Evolutionary conservation across 2,329 filamentous ascomycete species (phyloP).

Genomic region (Berkeleyomyces rouxiae): DNA sequence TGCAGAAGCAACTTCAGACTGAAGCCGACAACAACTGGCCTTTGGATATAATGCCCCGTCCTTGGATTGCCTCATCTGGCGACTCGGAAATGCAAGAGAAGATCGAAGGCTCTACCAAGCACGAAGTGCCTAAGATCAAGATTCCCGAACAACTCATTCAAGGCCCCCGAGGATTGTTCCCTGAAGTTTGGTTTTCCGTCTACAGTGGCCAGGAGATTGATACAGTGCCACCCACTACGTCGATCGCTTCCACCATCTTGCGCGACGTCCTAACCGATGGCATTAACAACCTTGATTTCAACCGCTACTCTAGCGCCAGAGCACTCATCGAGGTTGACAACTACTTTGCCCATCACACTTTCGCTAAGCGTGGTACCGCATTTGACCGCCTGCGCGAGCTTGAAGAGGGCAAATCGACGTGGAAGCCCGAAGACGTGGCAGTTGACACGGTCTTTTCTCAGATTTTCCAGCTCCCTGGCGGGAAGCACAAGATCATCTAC

Average conservation of each 20-base stretch:
- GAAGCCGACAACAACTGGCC: conserved; percentile 65
- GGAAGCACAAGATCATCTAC: conserved; percentile 90
- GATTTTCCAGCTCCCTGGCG: conserved; percentile 67
- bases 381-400: conserved; percentile 74
- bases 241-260: conserved; percentile 67
- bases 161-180: conserved; percentile 64
- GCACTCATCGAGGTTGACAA: conserved; percentile 89
- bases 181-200: conserved; percentile 86
- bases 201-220: conserved; percentile 75
- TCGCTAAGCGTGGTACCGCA: conserved; percentile 81
- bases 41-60: conserved; percentile 50
- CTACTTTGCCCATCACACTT: conserved; percentile 79
- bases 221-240: conserved; percentile 63
- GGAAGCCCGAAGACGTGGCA: conserved; percentile 94
- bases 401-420: conserved; percentile 51
- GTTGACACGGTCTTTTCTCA: conserved; percentile 98
- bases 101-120: conserved; percentile 47
- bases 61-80: conserved; percentile 46
- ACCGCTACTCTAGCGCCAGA: conserved; percentile 70
- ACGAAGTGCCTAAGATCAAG: conserved; percentile 57
- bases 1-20: conserved; percentile 70
- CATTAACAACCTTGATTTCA: conserved; percentile 87
- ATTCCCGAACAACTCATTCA: conserved; percentile 62
- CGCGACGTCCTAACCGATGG: conserved; percentile 80
- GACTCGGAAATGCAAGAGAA: conserved; percentile 44